Base-by-base conservation (phyloP, 352 stramenopile species). In the Pythium rishiriense region DNA sequence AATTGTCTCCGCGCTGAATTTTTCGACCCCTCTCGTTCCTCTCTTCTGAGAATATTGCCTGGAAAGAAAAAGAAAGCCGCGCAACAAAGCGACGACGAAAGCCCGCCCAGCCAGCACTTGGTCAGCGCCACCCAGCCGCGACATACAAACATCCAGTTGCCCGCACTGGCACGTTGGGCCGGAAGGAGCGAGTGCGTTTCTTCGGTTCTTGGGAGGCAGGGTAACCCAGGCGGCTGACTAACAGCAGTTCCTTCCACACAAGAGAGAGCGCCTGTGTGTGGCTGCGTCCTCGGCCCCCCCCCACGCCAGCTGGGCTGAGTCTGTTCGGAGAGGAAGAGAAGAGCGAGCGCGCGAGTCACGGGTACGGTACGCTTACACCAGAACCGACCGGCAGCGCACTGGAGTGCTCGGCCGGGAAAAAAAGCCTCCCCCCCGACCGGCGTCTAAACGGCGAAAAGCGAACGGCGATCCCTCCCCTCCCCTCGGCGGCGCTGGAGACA, bases 31-130 rank as follows among this genome's bases (percentile, higher is more conserved):
- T 57, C 39, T 58, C 29, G 5, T 45, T 43, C 26, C 45, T 52
- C 39, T 54, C 64, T 72, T 72, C 64, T 48, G 35, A 64, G 64
- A 72, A 72, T 25, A 60, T 66, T 72, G 64, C 51, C 39, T 46
- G 53, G 53, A 72, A 67, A 62, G 48, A 66, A 72, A 72, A 67
- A 58, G 48, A 66, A 72, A 72, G 64, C 52, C 56, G 61, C 17
- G 49, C 35, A 39, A 64, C 62, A 63, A 70, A 64, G 50, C 57
- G 31, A 70, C 63, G 49, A 70, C 51, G 43, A 48, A 35, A 22
- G 26, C 21, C 33, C 24, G 19, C 28, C 7, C 49, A 26, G 17
- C 25, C 10, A 57, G 3, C 5, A 2, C 31, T 19, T 35, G 26
- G 2, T 28, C 26, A 15, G 14, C 46, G 46, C 25, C 26, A 53